Evolutionary conservation across 106 monocot species (phyloP).

Genomic region (Alisma plantagoaquatica): DNA sequence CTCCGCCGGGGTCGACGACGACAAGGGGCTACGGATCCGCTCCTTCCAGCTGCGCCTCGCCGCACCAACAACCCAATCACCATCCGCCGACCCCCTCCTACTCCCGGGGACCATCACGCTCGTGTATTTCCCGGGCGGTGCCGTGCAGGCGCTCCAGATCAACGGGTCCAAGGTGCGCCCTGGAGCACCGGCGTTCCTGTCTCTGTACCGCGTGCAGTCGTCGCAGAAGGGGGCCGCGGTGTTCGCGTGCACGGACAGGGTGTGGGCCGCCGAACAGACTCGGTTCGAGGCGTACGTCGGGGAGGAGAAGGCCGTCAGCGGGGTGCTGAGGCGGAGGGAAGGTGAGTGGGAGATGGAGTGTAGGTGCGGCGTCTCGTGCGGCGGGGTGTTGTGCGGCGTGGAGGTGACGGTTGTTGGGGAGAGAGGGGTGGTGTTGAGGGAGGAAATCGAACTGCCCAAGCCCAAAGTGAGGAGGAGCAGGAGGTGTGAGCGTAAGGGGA

Average conservation of each 20-base stretch:
- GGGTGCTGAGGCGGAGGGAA: conserved; percentile 22
- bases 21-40: conserved; percentile 32
- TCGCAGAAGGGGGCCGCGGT: conserved; percentile 14
- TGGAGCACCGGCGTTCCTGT: conserved; percentile 21
- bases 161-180: conserved; percentile 28
- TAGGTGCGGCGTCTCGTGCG: conserved; percentile 6
- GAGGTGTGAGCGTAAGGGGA: neutral
- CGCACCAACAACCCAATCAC: no score
- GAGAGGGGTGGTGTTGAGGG: conserved; percentile 12
- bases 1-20: no score
- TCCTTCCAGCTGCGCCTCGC: conserved; percentile 42
- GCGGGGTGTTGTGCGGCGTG: neutral
- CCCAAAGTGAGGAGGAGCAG: conserved; percentile 1
- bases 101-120: conserved; percentile 42
- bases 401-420: conserved; percentile 20
- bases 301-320: conserved; percentile 38
- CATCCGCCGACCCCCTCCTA: neutral
- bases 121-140: conserved; percentile 43
- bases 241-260: conserved; percentile 43
- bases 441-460: conserved; percentile 12
- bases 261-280: conserved; percentile 26
- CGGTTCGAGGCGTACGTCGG: conserved; percentile 46
- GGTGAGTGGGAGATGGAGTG: conserved; percentile 38
- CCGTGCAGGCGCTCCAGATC: conserved; percentile 28
- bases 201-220: conserved; percentile 36